Evolutionary conservation across 495 filamentous ascomycete species (phyloP).

Genomic region (Talaromyces wortmannii): DNA sequence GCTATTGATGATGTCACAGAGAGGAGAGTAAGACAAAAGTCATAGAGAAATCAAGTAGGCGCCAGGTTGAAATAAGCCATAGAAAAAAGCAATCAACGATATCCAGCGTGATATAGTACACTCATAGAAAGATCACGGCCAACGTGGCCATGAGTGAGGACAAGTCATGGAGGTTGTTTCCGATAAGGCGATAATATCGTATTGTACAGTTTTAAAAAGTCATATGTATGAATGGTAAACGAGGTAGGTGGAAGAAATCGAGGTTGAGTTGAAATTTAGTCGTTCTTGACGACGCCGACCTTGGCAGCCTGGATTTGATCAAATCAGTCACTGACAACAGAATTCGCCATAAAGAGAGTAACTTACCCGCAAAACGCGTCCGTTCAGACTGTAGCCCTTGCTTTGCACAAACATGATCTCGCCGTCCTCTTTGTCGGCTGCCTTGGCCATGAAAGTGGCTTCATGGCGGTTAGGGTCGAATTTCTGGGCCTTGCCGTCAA

Average conservation of each 20-base stretch:
- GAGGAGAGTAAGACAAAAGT: constrained; percentile 2
- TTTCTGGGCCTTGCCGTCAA: constrained; percentile 45
- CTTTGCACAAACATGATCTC: constrained; percentile 87
- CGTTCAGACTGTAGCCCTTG: constrained; percentile 92
- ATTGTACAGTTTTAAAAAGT: constrained; percentile 29
- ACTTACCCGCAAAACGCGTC: constrained; percentile 72
- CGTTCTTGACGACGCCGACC: constrained; percentile 83
- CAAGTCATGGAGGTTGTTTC: neutral
- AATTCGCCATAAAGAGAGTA: neutral
- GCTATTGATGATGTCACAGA: constrained; percentile 4
- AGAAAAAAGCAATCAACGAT: neutral
- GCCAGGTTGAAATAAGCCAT: neutral
- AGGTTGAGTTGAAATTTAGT: constrained; percentile 25
- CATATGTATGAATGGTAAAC: neutral
- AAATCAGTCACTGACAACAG: neutral
- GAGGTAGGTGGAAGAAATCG: constrained; percentile 4
- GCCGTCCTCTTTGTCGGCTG: constrained; percentile 79
- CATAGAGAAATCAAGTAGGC: neutral
- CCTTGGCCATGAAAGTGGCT: constrained; percentile 86
- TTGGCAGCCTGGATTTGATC: constrained; percentile 61
- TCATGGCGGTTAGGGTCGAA: constrained; percentile 97
- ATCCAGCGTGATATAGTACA: constrained; percentile 2
- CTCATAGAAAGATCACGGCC: neutral
- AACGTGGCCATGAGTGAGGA: neutral
- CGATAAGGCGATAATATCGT: constrained; percentile 20